Conservation (phyloP, 1,284 basidiomycete species). For the Hemileia vastatrix region DNA sequence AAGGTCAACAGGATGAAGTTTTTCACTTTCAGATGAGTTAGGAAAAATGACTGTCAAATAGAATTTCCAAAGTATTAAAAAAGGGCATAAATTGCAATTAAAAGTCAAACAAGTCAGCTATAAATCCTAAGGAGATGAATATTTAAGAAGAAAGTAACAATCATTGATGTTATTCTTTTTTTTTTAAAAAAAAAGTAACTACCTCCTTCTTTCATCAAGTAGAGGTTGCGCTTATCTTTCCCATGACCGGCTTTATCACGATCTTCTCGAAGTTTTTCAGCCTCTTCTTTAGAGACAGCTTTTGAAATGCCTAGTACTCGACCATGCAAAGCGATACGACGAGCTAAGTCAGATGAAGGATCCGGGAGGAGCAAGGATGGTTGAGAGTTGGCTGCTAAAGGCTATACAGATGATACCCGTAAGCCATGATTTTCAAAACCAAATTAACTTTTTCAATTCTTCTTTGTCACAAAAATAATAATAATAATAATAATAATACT, state of each 20-base stretch:
- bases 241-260: constrained; percentile 69
- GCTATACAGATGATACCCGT: constrained; percentile 43
- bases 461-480: background rate
- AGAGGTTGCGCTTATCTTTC: constrained; percentile 90
- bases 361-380: constrained; percentile 89
- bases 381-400: constrained; percentile 41
- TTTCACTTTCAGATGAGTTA: constrained; percentile 64
- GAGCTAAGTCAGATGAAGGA: constrained; percentile 74
- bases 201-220: constrained; percentile 92
- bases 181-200: constrained; percentile 38
- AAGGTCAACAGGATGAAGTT: constrained; percentile 61
- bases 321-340: constrained; percentile 77
- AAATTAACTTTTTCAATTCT: constrained; percentile 12
- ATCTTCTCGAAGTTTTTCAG: constrained; percentile 72
- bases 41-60: constrained; percentile 64
- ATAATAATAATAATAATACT: constrained; percentile 23
- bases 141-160: background rate
- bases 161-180: too few species aligned
- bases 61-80: background rate
- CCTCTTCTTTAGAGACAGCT: constrained; percentile 82
- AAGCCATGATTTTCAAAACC: constrained; percentile 40
- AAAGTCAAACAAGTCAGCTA: constrained; percentile 13
- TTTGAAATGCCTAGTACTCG: constrained; percentile 80
- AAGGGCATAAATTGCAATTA: background rate
- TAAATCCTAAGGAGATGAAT: too few species aligned